phyloP scores from a whole-genome alignment of 306 rosid species.

The Cotoneaster glaucophyllus region DNA sequence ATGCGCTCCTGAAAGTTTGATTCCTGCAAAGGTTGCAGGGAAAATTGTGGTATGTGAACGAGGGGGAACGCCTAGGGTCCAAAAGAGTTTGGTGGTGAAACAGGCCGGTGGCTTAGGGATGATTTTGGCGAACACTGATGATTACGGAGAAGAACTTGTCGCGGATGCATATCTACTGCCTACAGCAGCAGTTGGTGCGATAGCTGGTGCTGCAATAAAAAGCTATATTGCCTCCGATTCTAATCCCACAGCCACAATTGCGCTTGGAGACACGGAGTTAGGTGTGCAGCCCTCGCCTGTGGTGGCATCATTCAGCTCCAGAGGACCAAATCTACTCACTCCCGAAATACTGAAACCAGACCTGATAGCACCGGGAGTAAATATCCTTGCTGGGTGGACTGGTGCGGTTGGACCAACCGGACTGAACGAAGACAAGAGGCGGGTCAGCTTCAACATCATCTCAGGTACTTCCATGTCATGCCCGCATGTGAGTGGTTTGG shows the following conservation, averaged over 20 bases:
- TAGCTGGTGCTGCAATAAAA: conserved; percentile 44
- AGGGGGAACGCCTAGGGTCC: conserved; percentile 50
- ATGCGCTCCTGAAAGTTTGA: conserved; percentile 45
- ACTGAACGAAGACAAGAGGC: conserved; percentile 36
- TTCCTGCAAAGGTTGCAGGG: conserved; percentile 52
- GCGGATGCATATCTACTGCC: conserved; percentile 63
- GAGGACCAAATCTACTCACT: conserved; percentile 78
- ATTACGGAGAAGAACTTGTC: conserved; percentile 62
- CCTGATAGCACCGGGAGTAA: conserved; percentile 91
- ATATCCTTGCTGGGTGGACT: conserved; percentile 89
- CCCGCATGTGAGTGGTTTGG: conserved; percentile 86
- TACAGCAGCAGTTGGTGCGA: conserved; percentile 57
- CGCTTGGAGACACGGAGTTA: conserved; percentile 42
- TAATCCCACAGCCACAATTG: conserved; percentile 51
- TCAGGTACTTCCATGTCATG: conserved; percentile 98
- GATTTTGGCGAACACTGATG: conserved; percentile 62
- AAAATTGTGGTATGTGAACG: conserved; percentile 84
- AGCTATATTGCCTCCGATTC: conserved; percentile 39
- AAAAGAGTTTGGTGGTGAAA: conserved; percentile 65
- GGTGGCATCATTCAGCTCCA: conserved; percentile 81
- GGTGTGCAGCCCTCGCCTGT: conserved; percentile 82
- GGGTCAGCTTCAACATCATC: conserved; percentile 63
- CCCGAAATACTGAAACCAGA: conserved; percentile 83
- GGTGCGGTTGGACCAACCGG: conserved; percentile 66
- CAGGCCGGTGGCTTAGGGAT: conserved; percentile 77